These are phyloP conservation scores for Eucalyptus fibrosa DNA, from an alignment of 345 rosid species.

Conservation along the genomic window DNA sequence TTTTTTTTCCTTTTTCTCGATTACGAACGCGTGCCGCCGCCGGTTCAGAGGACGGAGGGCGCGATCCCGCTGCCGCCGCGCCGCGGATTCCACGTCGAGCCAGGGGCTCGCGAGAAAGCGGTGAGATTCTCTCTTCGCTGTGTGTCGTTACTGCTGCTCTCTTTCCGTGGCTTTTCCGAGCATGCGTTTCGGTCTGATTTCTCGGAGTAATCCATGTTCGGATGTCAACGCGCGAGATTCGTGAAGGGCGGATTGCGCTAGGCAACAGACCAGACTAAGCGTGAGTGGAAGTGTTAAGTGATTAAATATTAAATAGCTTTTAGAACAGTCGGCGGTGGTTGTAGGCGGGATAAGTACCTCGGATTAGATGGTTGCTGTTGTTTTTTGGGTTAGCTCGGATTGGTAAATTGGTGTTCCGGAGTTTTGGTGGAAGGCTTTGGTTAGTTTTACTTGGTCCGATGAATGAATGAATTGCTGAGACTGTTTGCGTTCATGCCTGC, in stretches of 20 bases:
- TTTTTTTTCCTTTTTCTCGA: neutral
- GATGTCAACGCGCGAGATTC: neutral
- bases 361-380: neutral
- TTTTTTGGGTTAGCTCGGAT: neutral
- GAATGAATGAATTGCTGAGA: neutral
- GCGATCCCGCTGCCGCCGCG: conserved; percentile 24
- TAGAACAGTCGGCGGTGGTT: rapidly evolving
- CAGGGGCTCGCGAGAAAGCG: conserved; percentile 86
- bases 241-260: neutral
- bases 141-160: neutral
- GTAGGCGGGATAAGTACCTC: neutral
- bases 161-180: neutral
- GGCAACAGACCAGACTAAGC: too few species aligned
- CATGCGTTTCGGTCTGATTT: neutral
- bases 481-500: neutral
- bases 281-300: too few species aligned
- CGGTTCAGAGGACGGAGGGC: conserved; percentile 22
- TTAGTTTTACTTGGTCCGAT: neutral
- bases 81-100: conserved; percentile 68
- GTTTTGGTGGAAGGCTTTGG: neutral
- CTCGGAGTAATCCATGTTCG: neutral
- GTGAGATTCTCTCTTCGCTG: conserved; percentile 18
- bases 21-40: neutral
- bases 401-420: neutral
- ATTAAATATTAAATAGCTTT: too few species aligned